phyloP scores from a whole-genome alignment of 2,329 filamentous ascomycete genomes.

The Stachybotrys echinatus region DNA sequence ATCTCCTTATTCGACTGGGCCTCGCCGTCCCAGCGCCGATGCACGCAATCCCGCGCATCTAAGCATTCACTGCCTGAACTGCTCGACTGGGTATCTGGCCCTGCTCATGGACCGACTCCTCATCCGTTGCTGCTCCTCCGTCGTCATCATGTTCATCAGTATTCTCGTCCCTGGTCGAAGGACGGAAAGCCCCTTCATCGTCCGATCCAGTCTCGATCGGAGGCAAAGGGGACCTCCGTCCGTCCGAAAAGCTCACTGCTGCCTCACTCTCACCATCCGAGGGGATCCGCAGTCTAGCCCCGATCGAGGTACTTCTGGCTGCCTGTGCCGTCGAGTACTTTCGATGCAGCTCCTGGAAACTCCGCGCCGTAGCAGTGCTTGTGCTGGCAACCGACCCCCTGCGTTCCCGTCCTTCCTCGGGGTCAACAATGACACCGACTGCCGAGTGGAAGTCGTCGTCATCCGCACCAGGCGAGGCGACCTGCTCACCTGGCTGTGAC shows the following conservation, averaged over 20 bases:
- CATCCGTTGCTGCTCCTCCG: conserved; percentile 18
- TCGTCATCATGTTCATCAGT: conserved; percentile 20
- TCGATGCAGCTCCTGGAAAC: conserved; percentile 57
- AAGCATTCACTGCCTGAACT: conserved; percentile 27
- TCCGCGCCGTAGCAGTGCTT: conserved; percentile 62
- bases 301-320: conserved; percentile 33
- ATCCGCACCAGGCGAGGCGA: conserved; percentile 25
- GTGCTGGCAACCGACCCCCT: conserved; percentile 59
- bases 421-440: conserved; percentile 37
- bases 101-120: conserved; percentile 20
- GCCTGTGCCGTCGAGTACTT: conserved; percentile 52
- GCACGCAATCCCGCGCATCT: conserved; percentile 13
- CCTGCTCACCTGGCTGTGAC: conserved; percentile 34
- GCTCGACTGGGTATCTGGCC: conserved; percentile 22
- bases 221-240: conserved; percentile 49
- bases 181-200: background rate
- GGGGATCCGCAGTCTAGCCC: conserved; percentile 38
- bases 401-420: conserved; percentile 40
- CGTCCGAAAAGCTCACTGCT: conserved; percentile 56
- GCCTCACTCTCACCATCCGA: conserved; percentile 57
- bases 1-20: too few relatives aligned
- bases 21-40: too few relatives aligned
- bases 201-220: conserved; percentile 37
- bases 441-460: conserved; percentile 50
- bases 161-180: background rate